Base-by-base conservation (phyloP, 495 filamentous ascomycete species). In the Xanthoparmelia taractica region DNA sequence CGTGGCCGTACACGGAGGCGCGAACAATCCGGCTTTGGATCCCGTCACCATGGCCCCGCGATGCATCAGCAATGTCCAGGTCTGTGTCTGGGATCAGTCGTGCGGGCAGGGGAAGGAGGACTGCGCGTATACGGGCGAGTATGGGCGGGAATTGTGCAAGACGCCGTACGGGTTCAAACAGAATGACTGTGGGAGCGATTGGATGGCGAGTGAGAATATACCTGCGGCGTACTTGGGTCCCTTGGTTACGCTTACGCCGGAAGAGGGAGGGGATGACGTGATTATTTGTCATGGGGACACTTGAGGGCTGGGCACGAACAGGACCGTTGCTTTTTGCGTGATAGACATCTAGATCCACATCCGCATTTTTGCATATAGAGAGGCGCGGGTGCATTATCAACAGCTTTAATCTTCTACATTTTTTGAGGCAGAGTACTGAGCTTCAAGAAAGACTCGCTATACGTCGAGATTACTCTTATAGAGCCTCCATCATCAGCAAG, bases 31-130 rank as follows among this genome's bases (percentile, higher is more conserved):
- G 8, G 20, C 60, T 11, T 6, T 63, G 12, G 60, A 63, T 8
- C 34, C 60, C 11, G 38, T 37, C 31, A 57, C 29, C 18, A 20
- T 63, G 33, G 12, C 27, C 2, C 60, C 60, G 8, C 47, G 41
- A 20, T 63, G 60, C 50, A 29, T 63, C 29, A 50, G 41, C 10
- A 63, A 63, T 31, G 17, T 63, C 0, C 41, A 63, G 15, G 34
- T 63, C 13, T 50, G 58, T 29, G 58, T 58, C 20, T 58, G 34
- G 36, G 56, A 58, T 11, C n/a, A 58, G 56, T 31, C n/a, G 5
- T 58, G 56, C 56, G 8, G 4, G 10, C 2, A 1, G 13, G 2
- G 1, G n/a, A 34, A 58, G 4, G 8, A 25, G n/a, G n/a, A 40
- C 12, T 58, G 56, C 38, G 56, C 1, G 8, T 58, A 40, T 10